Evolutionary conservation across 2,329 filamentous ascomycete species (phyloP).

Genomic region (Alternaria postmessia): DNA sequence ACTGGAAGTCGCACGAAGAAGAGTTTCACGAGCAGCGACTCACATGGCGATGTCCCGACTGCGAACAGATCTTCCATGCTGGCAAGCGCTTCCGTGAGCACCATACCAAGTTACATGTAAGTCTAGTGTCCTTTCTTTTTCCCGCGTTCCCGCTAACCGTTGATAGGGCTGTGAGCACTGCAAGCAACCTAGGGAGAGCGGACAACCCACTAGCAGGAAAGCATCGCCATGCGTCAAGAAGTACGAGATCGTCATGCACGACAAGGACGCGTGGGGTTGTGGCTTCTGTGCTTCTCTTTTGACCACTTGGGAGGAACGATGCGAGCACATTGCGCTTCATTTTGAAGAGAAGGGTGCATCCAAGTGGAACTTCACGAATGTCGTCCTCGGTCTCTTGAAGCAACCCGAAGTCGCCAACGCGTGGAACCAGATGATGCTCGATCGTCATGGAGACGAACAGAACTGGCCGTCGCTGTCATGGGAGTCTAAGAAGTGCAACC

Average conservation of each 20-base stretch:
- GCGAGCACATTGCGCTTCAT: constrained; percentile 73
- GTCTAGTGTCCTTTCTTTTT: constrained; percentile 26
- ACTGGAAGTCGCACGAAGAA: constrained; percentile 75
- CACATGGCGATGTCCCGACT: constrained; percentile 73
- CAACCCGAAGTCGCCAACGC: constrained; percentile 68
- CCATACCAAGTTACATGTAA: constrained; percentile 69
- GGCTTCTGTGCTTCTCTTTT: constrained; percentile 72
- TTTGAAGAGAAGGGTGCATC: constrained; percentile 69
- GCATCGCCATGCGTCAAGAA: constrained; percentile 51
- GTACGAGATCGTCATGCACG: constrained; percentile 59
- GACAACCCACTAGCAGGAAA: constrained; percentile 64
- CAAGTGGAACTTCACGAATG: constrained; percentile 74
- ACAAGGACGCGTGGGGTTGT: constrained; percentile 73
- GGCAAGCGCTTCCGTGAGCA: constrained; percentile 74
- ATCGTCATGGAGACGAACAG: constrained; percentile 64
- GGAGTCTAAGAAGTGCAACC: constrained; percentile 70
- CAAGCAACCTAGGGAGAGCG: constrained; percentile 67
- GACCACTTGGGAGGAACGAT: constrained; percentile 70
- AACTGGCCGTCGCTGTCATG: constrained; percentile 59
- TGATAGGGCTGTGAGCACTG: constrained; percentile 65
- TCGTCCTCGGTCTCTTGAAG: constrained; percentile 72
- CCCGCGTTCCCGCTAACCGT: constrained; percentile 22
- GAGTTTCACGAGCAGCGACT: constrained; percentile 74
- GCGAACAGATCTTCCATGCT: constrained; percentile 73
- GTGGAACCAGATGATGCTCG: constrained; percentile 66